These are phyloP conservation scores for Chlorella sorokiniana DNA, from an alignment of 139 green algal genomes.

Conservation along the genomic window DNA sequence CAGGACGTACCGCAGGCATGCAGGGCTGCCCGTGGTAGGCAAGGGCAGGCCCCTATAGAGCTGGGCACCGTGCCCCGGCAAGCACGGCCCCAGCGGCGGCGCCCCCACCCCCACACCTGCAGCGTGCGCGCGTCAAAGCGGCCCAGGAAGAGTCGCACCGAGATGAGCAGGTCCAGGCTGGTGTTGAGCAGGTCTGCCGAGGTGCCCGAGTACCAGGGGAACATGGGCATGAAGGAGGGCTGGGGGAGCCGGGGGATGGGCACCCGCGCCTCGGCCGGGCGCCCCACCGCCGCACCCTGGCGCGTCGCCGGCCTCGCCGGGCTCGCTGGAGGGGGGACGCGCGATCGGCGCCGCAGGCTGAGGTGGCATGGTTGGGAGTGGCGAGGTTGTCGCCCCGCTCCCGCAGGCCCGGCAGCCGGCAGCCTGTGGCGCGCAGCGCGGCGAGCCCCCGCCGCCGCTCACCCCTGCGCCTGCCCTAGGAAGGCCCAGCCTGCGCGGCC, in stretches of 20 bases:
- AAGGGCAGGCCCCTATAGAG: too few species aligned
- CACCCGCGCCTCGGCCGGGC: not conserved
- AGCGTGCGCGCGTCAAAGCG: constrained; percentile 91
- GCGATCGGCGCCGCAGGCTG: too few species aligned
- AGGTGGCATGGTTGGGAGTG: too few species aligned
- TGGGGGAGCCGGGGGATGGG: constrained; percentile 15
- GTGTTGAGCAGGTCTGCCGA: constrained; percentile 88
- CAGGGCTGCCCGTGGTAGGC: too few species aligned
- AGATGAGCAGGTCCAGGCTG: constrained; percentile 81
- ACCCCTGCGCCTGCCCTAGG: not conserved
- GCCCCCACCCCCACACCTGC: constrained; percentile 56
- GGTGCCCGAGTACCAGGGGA: constrained; percentile 85
- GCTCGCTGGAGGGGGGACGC: not conserved
- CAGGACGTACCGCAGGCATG: too few species aligned
- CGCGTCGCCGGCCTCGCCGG: not conserved
- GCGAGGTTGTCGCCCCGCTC: too few species aligned
- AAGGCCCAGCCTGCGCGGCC: constrained; percentile 17
- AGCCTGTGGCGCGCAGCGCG: not conserved
- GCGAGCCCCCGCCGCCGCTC: not conserved
- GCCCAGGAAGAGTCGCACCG: constrained; percentile 88
- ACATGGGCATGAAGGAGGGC: constrained; percentile 83
- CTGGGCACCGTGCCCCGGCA: too few species aligned
- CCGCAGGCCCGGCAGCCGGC: too few species aligned
- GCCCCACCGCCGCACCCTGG: not conserved
- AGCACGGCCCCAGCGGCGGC: not conserved